These are phyloP conservation scores for Collybia nuda DNA, from an alignment of 768 basidiomycete species.

Conservation along the genomic window DNA sequence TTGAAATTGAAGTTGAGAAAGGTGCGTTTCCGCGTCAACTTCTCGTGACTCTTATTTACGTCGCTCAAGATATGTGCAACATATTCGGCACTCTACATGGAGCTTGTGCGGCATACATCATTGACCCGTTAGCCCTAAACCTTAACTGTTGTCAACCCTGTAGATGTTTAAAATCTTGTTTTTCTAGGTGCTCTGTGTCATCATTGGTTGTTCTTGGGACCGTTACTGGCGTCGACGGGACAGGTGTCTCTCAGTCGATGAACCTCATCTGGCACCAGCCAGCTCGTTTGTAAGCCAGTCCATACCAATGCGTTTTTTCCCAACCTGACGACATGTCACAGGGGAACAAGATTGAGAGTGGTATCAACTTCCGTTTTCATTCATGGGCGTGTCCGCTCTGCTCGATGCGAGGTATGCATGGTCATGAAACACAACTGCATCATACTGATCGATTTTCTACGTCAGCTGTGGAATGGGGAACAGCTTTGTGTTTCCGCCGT, in stretches of 20 bases:
- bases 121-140: slow-evolving; percentile 45
- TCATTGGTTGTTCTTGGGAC: slow-evolving; percentile 41
- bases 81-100: slow-evolving; percentile 49
- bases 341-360: slow-evolving; percentile 41
- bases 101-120: slow-evolving; percentile 53
- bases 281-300: slow-evolving; percentile 29
- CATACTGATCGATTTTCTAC: slow-evolving; percentile 2
- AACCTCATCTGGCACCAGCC: slow-evolving; percentile 49
- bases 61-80: slow-evolving; percentile 55
- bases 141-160: neutral
- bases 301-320: neutral
- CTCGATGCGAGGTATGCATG: slow-evolving; percentile 41
- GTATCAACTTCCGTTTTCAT: slow-evolving; percentile 40
- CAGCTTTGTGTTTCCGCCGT: slow-evolving; percentile 43
- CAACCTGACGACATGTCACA: slow-evolving; percentile 13
- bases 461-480: slow-evolving; percentile 40
- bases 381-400: slow-evolving; percentile 39
- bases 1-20: slow-evolving; percentile 37
- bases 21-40: slow-evolving; percentile 20
- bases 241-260: slow-evolving; percentile 52
- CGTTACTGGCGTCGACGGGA: slow-evolving; percentile 36
- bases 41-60: neutral
- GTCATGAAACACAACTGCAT: neutral
- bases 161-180: neutral
- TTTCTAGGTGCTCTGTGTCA: slow-evolving; percentile 40